Evolutionary conservation across 805 yeast genomes (phyloP), one percentile per base, ranked within the genome.

Genomic region (Peterozyma xylosa): DNA sequence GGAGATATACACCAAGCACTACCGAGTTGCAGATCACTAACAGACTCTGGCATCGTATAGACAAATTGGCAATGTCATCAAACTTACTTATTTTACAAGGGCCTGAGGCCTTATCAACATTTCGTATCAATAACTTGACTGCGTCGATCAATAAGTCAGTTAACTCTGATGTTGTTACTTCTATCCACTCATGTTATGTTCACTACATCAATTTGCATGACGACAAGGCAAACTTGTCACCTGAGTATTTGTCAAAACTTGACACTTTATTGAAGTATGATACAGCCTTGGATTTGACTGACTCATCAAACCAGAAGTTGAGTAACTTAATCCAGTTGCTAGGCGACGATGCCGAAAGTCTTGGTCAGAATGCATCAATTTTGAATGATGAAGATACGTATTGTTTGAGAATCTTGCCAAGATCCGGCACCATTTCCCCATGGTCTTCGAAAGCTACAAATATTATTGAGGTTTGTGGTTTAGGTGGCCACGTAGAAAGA

Each of bases 381-480:
- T 21, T 21, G 27, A 21, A 21, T 21, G 74, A 60, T 42, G 54
- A 63, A 5, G 75, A 72, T 50, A 66, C 78, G 30, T 74, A 77
- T 49, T 66, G 89, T 51, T 66, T 91, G 39, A 75, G 95, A 60
- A 73, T 93, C 42, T 71, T 89, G 42, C 99, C 99, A 37, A 79
- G 98, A 63, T 70, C 89, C 7, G 99, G 99, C 48, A 93, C 99
- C 11, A 91, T 93, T 52, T 90, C 98, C 21, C 98, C 99, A 32
- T 93, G 99, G 99, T 87, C 96, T 9, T 90, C 98, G 11, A 93
- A 93, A 67, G 99, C 99, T 27, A 90, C 99, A 35, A 91, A 93
- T 66, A 93, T 93, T 53, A 76, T 90, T 42, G 78, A 81, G 45
- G 95, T 86, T 45, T 87, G 96, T 67, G 96, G 96, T 9, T 73